A percentile compares a stretch with the other conserved stretches of the same genome.
These are phyloP conservation scores for Globisporangium echinulatum DNA, from an alignment of 352 stramenopile genomes.

Conservation along the genomic window DNA sequence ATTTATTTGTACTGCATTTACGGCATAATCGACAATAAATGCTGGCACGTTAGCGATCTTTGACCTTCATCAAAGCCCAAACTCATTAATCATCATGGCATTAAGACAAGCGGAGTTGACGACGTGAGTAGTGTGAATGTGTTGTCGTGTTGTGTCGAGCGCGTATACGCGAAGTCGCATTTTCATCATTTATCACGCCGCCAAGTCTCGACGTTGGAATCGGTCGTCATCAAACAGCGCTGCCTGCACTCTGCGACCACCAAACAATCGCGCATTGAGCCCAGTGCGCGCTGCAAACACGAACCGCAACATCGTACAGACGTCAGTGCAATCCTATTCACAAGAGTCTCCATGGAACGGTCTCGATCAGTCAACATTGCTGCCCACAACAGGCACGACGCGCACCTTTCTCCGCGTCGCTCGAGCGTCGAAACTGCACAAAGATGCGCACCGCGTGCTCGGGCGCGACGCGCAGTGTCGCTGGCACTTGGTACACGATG, in stretches of 20 bases:
- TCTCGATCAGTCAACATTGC: background rate
- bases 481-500: constrained; percentile 62
- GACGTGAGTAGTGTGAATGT: too few relatives aligned
- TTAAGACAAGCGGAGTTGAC: too few relatives aligned
- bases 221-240: constrained; percentile 77
- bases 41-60: too few relatives aligned
- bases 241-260: constrained; percentile 77
- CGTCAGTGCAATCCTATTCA: background rate
- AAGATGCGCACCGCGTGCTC: constrained; percentile 88
- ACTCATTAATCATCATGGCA: too few relatives aligned
- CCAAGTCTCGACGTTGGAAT: constrained; percentile 64
- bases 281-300: constrained; percentile 50
- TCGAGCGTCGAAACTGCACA: constrained; percentile 69
- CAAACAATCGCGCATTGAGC: constrained; percentile 87
- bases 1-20: too few relatives aligned
- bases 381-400: background rate
- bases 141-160: background rate
- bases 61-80: too few relatives aligned
- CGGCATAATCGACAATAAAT: too few relatives aligned
- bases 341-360: background rate
- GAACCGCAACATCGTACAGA: background rate
- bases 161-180: background rate
- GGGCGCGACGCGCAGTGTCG: constrained; percentile 17
- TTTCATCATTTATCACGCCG: constrained; percentile 11
- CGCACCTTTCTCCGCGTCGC: constrained; percentile 74